These are phyloP conservation scores for Camptophora hylomeconis DNA, from an alignment of 2,329 filamentous ascomycete genomes.

Conservation along the genomic window DNA sequence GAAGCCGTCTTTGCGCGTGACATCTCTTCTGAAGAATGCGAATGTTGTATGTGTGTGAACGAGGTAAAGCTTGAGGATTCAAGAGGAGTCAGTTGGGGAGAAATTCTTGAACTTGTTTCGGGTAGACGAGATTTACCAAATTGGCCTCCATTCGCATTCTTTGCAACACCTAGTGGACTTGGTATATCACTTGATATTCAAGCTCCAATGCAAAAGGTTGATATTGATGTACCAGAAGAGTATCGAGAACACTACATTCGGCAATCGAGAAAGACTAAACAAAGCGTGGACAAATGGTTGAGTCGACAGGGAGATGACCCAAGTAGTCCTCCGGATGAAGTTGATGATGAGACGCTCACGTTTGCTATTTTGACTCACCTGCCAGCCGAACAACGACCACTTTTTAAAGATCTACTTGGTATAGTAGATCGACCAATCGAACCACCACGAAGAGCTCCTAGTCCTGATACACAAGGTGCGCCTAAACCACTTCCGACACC, in stretches of 20 bases:
- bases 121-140: conserved; percentile 71
- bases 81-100: conserved; percentile 79
- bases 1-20: conserved; percentile 92
- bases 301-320: conserved; percentile 58
- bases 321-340: conserved; percentile 67
- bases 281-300: conserved; percentile 85
- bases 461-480: conserved; percentile 10
- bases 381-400: conserved; percentile 58
- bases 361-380: conserved; percentile 90
- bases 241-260: conserved; percentile 85
- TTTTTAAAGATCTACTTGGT: conserved; percentile 69
- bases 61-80: conserved; percentile 44
- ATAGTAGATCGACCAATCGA: conserved; percentile 36
- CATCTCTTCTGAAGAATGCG: conserved; percentile 73
- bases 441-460: conserved; percentile 14
- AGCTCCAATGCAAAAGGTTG: conserved; percentile 61
- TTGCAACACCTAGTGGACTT: conserved; percentile 42
- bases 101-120: conserved; percentile 84
- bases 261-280: conserved; percentile 82
- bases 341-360: conserved; percentile 84
- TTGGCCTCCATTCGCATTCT: conserved; percentile 80
- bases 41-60: conserved; percentile 68
- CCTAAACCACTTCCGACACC: conserved; percentile 47
- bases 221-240: conserved; percentile 87
- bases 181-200: conserved; percentile 41